A percentile compares a stretch with the other conserved stretches of the same genome.
phyloP scores from a whole-genome alignment of 2,329 filamentous ascomycete species.

The Helicocarpus griseus region DNA sequence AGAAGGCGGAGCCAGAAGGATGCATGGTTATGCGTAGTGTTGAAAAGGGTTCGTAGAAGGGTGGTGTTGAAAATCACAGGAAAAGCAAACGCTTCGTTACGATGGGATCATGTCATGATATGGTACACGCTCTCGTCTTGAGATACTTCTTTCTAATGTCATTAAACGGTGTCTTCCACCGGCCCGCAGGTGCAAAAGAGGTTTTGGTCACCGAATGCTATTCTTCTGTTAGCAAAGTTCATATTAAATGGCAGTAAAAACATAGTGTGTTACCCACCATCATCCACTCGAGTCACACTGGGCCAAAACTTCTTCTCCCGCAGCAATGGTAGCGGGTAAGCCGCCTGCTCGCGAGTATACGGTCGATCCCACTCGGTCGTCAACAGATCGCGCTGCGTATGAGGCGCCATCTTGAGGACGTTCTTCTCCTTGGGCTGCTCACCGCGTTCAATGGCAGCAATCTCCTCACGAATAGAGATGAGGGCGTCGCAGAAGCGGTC shows the following conservation, averaged over 20 bases:
- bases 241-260: slow-evolving; percentile 13
- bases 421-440: slow-evolving; percentile 65
- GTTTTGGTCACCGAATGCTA: slow-evolving; percentile 83
- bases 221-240: slow-evolving; percentile 16
- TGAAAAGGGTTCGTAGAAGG: background rate
- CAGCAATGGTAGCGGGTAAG: slow-evolving; percentile 73
- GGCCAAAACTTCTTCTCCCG: slow-evolving; percentile 99
- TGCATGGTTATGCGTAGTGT: background rate
- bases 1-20: background rate
- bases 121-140: background rate
- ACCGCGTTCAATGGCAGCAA: slow-evolving; percentile 72
- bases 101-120: too few species aligned
- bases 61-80: too few species aligned
- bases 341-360: slow-evolving; percentile 73
- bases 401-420: slow-evolving; percentile 80
- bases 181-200: slow-evolving; percentile 92
- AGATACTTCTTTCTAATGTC: background rate
- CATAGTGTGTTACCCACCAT: slow-evolving; percentile 53
- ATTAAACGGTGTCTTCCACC: slow-evolving; percentile 50
- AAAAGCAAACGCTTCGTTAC: too few species aligned
- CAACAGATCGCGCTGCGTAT: slow-evolving; percentile 73
- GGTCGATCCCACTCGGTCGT: slow-evolving; percentile 68
- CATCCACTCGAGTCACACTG: slow-evolving; percentile 72
- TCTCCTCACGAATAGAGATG: slow-evolving; percentile 77
- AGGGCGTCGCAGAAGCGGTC: slow-evolving; percentile 89